Evolutionary conservation across 495 filamentous ascomycete species (phyloP).

Genomic region (Penicillium desertorum): DNA sequence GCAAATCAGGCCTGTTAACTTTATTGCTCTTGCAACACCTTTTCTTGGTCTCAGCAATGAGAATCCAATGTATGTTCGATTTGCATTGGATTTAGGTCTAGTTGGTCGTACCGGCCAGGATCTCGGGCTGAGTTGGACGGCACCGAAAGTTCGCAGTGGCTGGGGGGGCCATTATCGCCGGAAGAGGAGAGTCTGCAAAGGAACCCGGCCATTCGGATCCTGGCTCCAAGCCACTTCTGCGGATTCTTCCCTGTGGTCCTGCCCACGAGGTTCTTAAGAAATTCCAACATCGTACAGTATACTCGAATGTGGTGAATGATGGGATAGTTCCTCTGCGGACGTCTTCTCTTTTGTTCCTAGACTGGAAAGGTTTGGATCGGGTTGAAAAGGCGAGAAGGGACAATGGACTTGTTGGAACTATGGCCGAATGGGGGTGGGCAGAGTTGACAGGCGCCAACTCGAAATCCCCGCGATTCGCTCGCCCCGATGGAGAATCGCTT

Average conservation of each 20-base stretch:
- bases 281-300: constrained; percentile 89
- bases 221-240: constrained; percentile 81
- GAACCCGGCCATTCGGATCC: constrained; percentile 66
- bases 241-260: constrained; percentile 89
- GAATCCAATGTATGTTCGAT: constrained; percentile 95
- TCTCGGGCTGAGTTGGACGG: constrained; percentile 88
- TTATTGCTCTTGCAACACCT: constrained; percentile 86
- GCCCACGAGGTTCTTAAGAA: constrained; percentile 82
- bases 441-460: constrained; percentile 84
- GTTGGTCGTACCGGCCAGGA: constrained; percentile 95
- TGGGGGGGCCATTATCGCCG: constrained; percentile 85
- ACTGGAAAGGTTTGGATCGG: constrained; percentile 90
- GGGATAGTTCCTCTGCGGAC: constrained; percentile 94
- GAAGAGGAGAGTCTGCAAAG: constrained; percentile 65
- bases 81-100: constrained; percentile 92
- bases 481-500: constrained; percentile 26
- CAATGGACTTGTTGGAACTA: constrained; percentile 85
- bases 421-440: constrained; percentile 92
- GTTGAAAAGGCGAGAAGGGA: constrained; percentile 94
- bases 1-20: constrained; percentile 84
- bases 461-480: constrained; percentile 45
- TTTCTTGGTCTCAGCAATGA: constrained; percentile 95
- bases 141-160: constrained; percentile 79
- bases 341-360: constrained; percentile 93
- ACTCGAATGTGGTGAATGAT: constrained; percentile 98